These are phyloP conservation scores for Cyclostephanos tholiformis DNA, from an alignment of 108 stramenopile species.

Conservation along the genomic window DNA sequence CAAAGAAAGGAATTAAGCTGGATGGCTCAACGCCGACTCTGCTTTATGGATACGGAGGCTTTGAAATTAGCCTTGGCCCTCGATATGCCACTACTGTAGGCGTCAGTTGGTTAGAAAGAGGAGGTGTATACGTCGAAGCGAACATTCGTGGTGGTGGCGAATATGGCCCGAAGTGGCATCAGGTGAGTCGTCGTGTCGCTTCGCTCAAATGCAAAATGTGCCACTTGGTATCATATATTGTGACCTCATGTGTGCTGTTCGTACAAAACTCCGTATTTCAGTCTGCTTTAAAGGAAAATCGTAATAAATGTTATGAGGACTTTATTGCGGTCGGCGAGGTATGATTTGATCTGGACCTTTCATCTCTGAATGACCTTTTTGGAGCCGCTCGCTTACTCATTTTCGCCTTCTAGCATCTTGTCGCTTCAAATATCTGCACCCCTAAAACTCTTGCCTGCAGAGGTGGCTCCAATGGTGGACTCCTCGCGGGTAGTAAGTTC, in stretches of 20 bases:
- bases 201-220: too few relatives aligned
- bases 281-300: constrained; percentile 74
- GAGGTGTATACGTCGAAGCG: constrained; percentile 92
- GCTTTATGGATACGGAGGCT: constrained; percentile 93
- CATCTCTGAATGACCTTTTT: too few relatives aligned
- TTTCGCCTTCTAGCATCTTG: constrained; percentile 55
- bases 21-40: constrained; percentile 53
- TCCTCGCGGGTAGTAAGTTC: constrained; percentile 91
- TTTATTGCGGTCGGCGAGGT: constrained; percentile 81
- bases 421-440: constrained; percentile 69
- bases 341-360: too few relatives aligned
- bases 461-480: constrained; percentile 97
- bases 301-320: constrained; percentile 95
- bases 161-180: constrained; percentile 92
- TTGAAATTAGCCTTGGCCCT: constrained; percentile 94
- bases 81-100: constrained; percentile 81
- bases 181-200: constrained; percentile 34
- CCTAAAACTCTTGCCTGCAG: constrained; percentile 85
- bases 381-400: constrained; percentile 40
- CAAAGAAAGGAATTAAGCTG: constrained; percentile 39
- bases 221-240: too few relatives aligned
- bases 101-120: constrained; percentile 87
- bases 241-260: too few relatives aligned
- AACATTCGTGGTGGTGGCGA: constrained; percentile 97
- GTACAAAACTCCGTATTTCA: not conserved